These are phyloP conservation scores for Nicotiana noctiflora DNA, from an alignment of 257 asterid species.

Conservation along the genomic window DNA sequence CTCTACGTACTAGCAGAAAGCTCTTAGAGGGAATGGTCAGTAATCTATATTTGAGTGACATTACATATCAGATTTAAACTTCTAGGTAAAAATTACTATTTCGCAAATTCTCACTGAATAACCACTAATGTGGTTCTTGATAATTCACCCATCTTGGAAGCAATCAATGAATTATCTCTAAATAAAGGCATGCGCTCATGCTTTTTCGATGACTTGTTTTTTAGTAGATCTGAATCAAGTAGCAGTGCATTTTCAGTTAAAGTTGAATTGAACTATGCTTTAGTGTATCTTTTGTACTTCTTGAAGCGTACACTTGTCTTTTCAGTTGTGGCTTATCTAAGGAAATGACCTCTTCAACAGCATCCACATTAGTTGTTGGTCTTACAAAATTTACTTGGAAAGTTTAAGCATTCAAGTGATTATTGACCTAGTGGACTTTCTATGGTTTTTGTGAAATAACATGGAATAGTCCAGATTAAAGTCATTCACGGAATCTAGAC, in stretches of 20 bases:
- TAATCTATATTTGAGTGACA: neutral
- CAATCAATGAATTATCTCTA: neutral
- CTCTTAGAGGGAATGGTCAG: constrained; percentile 91
- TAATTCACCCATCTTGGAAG: neutral
- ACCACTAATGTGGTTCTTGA: constrained; percentile 5
- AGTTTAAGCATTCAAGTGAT: neutral
- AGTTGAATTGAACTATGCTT: neutral
- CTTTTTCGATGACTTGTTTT: neutral
- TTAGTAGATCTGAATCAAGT: neutral
- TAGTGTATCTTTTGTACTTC: neutral
- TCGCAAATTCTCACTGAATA: neutral
- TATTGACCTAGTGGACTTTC: neutral
- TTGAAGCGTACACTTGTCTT: neutral
- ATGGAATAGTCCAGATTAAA: neutral
- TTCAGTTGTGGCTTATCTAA: neutral
- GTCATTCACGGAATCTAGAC: neutral
- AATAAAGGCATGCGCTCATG: neutral
- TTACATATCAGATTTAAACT: neutral
- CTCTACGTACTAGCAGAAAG: constrained; percentile 81
- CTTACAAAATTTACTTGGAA: neutral
- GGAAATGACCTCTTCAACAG: neutral
- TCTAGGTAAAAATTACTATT: neutral
- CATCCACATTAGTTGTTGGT: neutral
- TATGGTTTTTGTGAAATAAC: neutral
- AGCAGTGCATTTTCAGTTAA: neutral